These are phyloP conservation scores for Metschnikowia cubensis DNA, from an alignment of 805 yeast species.

Conservation along the genomic window DNA sequence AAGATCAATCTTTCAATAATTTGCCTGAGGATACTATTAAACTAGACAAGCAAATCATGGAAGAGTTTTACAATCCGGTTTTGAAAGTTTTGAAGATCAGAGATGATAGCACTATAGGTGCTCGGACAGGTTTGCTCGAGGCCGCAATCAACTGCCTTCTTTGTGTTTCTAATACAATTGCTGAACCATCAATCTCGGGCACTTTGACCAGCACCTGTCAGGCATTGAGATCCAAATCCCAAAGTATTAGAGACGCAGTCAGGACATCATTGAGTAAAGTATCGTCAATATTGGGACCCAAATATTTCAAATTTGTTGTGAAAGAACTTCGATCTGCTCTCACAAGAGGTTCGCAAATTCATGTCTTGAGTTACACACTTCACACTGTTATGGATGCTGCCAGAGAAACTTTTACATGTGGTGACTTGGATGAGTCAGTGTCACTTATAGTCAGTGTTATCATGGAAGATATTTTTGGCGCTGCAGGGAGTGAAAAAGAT, in stretches of 20 bases:
- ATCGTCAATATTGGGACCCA: constrained; percentile 62
- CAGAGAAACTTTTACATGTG: constrained; percentile 46
- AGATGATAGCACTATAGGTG: constrained; percentile 73
- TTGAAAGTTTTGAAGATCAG: constrained; percentile 56
- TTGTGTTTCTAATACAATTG: constrained; percentile 54
- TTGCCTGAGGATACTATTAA: constrained; percentile 25
- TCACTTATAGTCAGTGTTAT: constrained; percentile 60
- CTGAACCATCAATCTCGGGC: constrained; percentile 69
- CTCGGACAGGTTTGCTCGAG: constrained; percentile 76
- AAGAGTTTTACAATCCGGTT: constrained; percentile 59
- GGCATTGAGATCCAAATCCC: constrained; percentile 77
- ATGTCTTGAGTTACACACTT: constrained; percentile 83
- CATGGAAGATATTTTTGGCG: constrained; percentile 92
- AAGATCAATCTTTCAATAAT: constrained; percentile 18
- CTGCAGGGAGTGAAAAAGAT: constrained; percentile 90
- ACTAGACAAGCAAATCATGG: constrained; percentile 41
- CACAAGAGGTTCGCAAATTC: constrained; percentile 87
- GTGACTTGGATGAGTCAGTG: constrained; percentile 71
- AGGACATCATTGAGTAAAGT: constrained; percentile 71
- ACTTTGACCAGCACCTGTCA: constrained; percentile 84
- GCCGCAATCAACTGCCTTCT: constrained; percentile 67
- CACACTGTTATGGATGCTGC: constrained; percentile 66
- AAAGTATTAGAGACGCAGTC: constrained; percentile 82
- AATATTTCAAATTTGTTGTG: constrained; percentile 68
- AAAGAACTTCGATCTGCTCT: constrained; percentile 76